phyloP scores from a whole-genome alignment of 2,329 filamentous ascomycete genomes.

The Aureobasidium sp. region DNA sequence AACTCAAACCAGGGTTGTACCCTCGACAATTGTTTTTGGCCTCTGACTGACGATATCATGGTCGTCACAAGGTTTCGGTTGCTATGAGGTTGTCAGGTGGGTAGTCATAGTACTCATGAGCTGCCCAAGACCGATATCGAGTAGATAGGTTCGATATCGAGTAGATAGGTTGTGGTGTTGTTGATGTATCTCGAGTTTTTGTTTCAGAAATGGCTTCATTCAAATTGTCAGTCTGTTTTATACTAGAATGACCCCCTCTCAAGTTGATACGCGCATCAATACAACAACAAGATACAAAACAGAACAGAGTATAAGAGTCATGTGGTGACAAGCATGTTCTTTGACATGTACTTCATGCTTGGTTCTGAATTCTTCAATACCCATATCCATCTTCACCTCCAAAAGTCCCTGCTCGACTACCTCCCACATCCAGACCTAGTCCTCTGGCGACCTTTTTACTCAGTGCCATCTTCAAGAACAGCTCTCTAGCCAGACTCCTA shows the following conservation, averaged over 20 bases:
- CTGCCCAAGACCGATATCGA: no score
- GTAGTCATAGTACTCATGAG: no score
- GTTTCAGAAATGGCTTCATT: not conserved
- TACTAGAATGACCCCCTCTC: not conserved
- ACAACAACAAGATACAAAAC: not conserved
- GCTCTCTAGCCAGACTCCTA: conserved; percentile 64
- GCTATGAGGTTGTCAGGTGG: no score
- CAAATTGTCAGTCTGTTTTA: not conserved
- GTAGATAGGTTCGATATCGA: no score
- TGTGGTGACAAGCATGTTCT: no score
- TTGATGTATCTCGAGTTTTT: not conserved
- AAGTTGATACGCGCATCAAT: no score
- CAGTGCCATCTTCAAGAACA: conserved; percentile 75
- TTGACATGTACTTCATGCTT: not conserved
- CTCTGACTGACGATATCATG: not conserved
- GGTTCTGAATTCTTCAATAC: not conserved
- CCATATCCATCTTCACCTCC: not conserved
- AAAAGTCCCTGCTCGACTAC: not conserved
- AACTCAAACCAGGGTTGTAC: not conserved
- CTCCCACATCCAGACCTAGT: conserved; percentile 53
- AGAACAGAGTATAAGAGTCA: not conserved
- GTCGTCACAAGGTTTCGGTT: not conserved
- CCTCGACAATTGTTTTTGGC: not conserved
- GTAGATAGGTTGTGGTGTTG: not conserved
- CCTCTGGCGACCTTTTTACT: conserved; percentile 68